phyloP scores from a whole-genome alignment of 78 protist genomes.

The Speleostelium caveatum region DNA sequence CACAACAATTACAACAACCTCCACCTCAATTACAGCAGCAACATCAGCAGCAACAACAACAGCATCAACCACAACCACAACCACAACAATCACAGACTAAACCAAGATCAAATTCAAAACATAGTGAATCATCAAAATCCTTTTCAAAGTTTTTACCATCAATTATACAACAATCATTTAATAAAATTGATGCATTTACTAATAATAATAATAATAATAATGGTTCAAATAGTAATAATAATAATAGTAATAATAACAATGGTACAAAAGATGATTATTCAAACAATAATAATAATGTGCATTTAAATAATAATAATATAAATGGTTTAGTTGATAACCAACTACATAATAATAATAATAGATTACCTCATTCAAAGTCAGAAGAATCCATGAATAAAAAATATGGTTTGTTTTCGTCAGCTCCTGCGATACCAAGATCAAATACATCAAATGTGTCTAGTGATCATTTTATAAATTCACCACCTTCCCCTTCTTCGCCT shows the following conservation, averaged over 20 bases:
- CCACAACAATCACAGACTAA: background rate
- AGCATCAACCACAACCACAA: background rate
- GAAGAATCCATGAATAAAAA: slow-evolving; percentile 46
- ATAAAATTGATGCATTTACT: background rate
- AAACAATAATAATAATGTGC: background rate
- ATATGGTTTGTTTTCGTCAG: background rate
- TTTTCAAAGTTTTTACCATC: slow-evolving; percentile 31
- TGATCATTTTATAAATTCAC: background rate
- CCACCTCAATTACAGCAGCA: background rate
- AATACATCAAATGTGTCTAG: background rate
- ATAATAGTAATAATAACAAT: slow-evolving; percentile 4
- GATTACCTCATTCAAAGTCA: slow-evolving; percentile 60
- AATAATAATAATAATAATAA: no score
- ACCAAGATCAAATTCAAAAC: background rate
- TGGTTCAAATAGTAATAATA: no score
- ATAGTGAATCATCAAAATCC: slow-evolving; percentile 14
- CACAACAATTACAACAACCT: background rate
- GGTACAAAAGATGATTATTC: background rate
- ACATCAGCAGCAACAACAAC: slow-evolving; percentile 12
- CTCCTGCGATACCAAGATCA: slow-evolving; percentile 4
- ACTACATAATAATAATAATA: background rate
- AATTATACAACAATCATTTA: background rate
- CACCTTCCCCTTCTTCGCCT: slow-evolving; percentile 12
- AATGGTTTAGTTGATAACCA: background rate
- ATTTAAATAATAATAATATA: background rate